Conservation (phyloP, 306 rosid species). For the Macrotyloma uniflorum region DNA sequence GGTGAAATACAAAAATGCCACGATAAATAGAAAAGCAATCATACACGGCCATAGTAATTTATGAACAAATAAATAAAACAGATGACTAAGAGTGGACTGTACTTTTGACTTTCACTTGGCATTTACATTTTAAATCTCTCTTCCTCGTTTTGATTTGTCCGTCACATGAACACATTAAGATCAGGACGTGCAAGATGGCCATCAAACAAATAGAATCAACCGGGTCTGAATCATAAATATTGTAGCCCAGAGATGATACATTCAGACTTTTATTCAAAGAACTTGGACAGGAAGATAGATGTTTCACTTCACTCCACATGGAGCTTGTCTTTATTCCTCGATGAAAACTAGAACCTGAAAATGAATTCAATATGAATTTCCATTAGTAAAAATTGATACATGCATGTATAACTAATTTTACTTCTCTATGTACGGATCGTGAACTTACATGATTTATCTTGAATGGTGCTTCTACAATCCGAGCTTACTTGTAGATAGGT, state of each 20-base stretch:
- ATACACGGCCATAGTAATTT: conserved; percentile 47
- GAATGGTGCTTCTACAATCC: background rate
- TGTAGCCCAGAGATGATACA: conserved; percentile 33
- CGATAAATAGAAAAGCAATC: conserved; percentile 55
- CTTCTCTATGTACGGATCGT: background rate
- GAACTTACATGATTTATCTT: conserved; percentile 65
- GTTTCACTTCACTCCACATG: conserved; percentile 46
- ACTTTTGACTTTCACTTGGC: conserved; percentile 45
- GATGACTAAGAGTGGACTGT: conserved; percentile 39
- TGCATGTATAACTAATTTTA: background rate
- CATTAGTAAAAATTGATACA: conserved; percentile 25
- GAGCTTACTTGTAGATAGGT: conserved; percentile 54
- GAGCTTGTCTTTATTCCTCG: conserved; percentile 73
- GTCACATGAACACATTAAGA: conserved; percentile 50
- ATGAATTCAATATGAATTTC: background rate
- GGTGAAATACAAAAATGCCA: conserved; percentile 45
- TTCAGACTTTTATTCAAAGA: conserved; percentile 65
- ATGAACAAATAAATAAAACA: conserved; percentile 50
- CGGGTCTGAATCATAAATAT: conserved; percentile 44
- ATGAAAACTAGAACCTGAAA: conserved; percentile 72
- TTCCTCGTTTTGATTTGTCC: conserved; percentile 43
- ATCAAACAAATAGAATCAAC: conserved; percentile 52
- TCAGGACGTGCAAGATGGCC: conserved; percentile 56
- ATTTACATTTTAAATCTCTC: conserved; percentile 46
- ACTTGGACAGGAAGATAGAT: conserved; percentile 56